Evolutionary conservation across 1,139 yeast genomes (phyloP), one percentile per base, ranked within the genome.

Genomic region (Debaryomyces psychrophilus): DNA sequence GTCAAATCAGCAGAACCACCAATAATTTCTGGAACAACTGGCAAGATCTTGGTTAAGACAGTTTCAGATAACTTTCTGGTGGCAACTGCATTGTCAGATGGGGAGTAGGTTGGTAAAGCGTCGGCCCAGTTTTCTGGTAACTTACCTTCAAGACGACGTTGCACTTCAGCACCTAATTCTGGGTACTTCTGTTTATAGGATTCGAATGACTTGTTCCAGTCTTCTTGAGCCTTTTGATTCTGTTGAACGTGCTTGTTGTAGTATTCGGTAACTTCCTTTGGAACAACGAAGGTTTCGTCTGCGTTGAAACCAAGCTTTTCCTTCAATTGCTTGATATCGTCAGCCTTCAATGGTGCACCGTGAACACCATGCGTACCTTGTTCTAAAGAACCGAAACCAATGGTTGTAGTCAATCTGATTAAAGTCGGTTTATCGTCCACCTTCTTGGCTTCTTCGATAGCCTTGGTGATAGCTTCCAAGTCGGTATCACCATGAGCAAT

Each of bases 1-100:
- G 99, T 93, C 76, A 93, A 83, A 76, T 93, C 99, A 50, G 99
- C 99, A 58, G 99, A 92, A 64, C 99, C 99, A 76, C 98, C 98
- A 65, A 93, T 75, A 53, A 93, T 77, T 77, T 92, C 98, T 49
- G 99, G 99, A 41, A 95, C 59, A 44, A 61, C 79, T 38, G 78
- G 81, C 62, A 80, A 78, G 59, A 93, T 73, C 60, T 77, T 74
- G 59, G 81, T 76, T 62, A 93, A 76, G 45, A 87, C 90, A 57
- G 79, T 81, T 79, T 93, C 98, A 49, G 96, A 87, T 64, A 92
- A 81, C 79, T 93, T 93, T 83, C 99, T 89, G 55, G 98, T 85
- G 57, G 99, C 99, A 57, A 90, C 77, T 43, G 97, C 84, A 59
- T 80, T 75, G 75, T 93, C 99, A 28, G 68, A 62, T 50, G 96